Evolutionary conservation across 2,329 filamentous ascomycete genomes (phyloP), one percentile per base, ranked within the genome.

Genomic region (Paracoccidioides lutzii): DNA sequence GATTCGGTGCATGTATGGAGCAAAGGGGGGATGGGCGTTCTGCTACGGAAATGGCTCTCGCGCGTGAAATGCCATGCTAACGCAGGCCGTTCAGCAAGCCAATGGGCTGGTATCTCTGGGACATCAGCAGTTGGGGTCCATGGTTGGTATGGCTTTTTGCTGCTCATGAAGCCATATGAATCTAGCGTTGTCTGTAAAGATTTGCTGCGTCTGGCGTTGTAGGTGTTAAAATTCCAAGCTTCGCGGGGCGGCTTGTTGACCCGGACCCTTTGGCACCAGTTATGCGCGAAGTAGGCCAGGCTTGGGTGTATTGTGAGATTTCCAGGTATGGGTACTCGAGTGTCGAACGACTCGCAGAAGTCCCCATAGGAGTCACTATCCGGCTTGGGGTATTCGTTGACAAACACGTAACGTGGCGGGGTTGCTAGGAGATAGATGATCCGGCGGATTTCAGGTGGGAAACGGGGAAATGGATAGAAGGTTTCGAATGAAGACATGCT

Each of bases 61-160:
- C 48, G n/a, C 8, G 14, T n/a, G 5, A 51, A 32, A 7, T 38
- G 8, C 14, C 48, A 51, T 28, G 48, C 33, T 28, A 51, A n/a
- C n/a, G 38, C 7, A 2, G 48, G 33, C 6, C 6, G 8, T 3
- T 40, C 48, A 2, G n/a, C 46, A 12, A 50, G 22, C 46, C 46
- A 50, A 32, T 14, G 32, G 12, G 15, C 7, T 12, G 46, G 12
- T 9, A 50, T 50, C 32, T 50, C 46, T 12, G 46, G 46, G n/a
- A 40, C n/a, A 3, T 8, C 70, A 68, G 64, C 69, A 70, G 37
- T 68, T 70, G 63, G 73, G 67, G 60, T 73, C 69, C 60, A 67
- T 63, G 59, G 69, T 68, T 61, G 71, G 68, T 65, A 76, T 73
- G 63, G 69, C 66, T 69, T 73, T 70, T 51, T 51, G 48, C 8